A percentile compares a stretch with the other conserved stretches of the same genome.
Conservation (phyloP, 768 basidiomycete genomes). For the Lanmaoa rubissima region DNA sequence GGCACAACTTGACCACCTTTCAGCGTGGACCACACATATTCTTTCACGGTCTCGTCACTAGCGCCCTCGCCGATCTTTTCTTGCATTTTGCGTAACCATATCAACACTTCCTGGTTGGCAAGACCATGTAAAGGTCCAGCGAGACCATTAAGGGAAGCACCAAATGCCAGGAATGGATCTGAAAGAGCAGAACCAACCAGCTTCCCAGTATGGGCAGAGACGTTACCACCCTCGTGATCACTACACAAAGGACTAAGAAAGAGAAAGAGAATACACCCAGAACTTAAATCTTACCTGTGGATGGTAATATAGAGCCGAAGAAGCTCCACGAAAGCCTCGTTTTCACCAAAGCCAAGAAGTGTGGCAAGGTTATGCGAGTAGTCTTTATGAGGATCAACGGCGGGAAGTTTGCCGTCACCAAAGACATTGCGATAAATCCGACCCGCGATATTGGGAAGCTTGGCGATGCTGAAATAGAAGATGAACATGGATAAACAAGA, state of each 20-base stretch:
- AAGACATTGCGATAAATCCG: conserved; percentile 89
- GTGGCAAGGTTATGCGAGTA: conserved; percentile 87
- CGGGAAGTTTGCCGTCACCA: conserved; percentile 81
- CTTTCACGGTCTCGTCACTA: conserved; percentile 82
- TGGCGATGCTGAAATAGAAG: conserved; percentile 71
- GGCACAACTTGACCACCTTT: conserved; percentile 94
- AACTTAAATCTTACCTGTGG: conserved; percentile 57
- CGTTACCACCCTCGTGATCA: conserved; percentile 98
- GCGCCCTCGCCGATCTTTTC: conserved; percentile 81
- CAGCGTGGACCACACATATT: conserved; percentile 94
- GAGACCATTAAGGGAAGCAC: conserved; percentile 91
- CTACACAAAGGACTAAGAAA: conserved; percentile 33
- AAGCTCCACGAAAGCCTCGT: conserved; percentile 86
- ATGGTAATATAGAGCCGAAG: conserved; percentile 96
- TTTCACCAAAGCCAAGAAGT: conserved; percentile 89
- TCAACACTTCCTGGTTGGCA: conserved; percentile 94
- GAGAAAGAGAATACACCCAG: not conserved
- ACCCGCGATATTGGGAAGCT: conserved; percentile 94
- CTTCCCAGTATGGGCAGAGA: conserved; percentile 93
- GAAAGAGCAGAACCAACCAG: conserved; percentile 94
- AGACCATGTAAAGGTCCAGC: conserved; percentile 97
- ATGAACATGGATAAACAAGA: conserved; percentile 1
- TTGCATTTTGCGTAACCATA: conserved; percentile 96
- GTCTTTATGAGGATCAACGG: conserved; percentile 82
- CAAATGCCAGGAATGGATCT: conserved; percentile 95